phyloP scores from a whole-genome alignment of 192 early-diverging fungal genomes.

The Funneliformis mosseae region DNA sequence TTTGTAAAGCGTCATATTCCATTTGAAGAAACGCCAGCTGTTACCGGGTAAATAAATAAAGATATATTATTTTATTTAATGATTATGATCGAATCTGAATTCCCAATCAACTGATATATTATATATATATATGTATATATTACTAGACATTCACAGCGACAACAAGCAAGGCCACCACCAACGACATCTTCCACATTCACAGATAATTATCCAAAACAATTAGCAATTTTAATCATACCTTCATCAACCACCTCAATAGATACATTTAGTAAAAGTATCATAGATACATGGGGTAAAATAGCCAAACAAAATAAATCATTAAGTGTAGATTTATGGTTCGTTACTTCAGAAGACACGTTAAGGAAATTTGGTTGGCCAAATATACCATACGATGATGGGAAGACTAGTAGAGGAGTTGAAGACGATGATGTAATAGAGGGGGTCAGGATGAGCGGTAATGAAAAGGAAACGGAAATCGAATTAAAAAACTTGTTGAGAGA shows the following conservation, averaged over 20 bases:
- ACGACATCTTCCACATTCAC: constrained; percentile 10
- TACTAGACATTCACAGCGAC: not conserved
- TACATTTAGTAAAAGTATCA: constrained; percentile 7
- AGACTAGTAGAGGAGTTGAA: not conserved
- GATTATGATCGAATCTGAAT: too few species aligned
- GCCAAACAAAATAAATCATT: constrained; percentile 18
- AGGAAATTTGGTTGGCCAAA: constrained; percentile 27
- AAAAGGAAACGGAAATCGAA: not conserved
- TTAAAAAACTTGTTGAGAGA: constrained; percentile 13
- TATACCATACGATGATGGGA: not conserved
- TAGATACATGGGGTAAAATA: constrained; percentile 26
- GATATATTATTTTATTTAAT: too few species aligned
- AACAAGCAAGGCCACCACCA: not conserved
- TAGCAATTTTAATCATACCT: constrained; percentile 23
- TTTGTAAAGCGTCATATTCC: not conserved
- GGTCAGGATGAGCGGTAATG: not conserved
- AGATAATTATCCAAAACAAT: constrained; percentile 27
- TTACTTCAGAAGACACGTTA: constrained; percentile 10
- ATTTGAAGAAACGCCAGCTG: constrained; percentile 24
- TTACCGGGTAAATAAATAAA: too few species aligned
- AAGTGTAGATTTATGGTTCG: constrained; percentile 30
- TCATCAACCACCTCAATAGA: not conserved
- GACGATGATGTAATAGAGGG: not conserved
- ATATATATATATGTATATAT: too few species aligned
- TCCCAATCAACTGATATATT: too few species aligned